phyloP scores from a whole-genome alignment of 768 basidiomycete genomes.

The Lactarius hatsudake region DNA sequence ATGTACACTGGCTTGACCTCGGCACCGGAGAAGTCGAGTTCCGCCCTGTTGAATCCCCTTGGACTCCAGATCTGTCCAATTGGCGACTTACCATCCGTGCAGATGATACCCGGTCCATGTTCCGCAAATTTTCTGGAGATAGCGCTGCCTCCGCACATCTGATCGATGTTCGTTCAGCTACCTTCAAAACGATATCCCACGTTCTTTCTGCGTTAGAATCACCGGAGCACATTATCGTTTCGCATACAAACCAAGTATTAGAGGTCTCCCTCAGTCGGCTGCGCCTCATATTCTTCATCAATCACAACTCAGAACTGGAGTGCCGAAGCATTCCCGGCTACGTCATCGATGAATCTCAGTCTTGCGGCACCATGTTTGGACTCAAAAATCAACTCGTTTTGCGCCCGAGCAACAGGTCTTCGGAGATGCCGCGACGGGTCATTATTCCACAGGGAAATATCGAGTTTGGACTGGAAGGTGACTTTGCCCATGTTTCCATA shows the following conservation, averaged over 20 bases:
- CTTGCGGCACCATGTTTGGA: slow-evolving; percentile 45
- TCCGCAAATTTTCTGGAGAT: not conserved
- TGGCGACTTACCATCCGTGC: slow-evolving; percentile 30
- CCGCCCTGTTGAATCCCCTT: slow-evolving; percentile 34
- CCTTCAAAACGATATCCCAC: not conserved
- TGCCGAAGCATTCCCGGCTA: slow-evolving; percentile 42
- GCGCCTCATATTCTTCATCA: slow-evolving; percentile 41
- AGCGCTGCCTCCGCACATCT: not conserved
- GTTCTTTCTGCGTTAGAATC: slow-evolving; percentile 1
- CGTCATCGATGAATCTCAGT: slow-evolving; percentile 42
- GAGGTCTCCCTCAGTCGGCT: slow-evolving; percentile 39
- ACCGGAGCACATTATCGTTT: not conserved
- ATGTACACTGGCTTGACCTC: slow-evolving; percentile 39
- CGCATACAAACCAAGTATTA: not conserved
- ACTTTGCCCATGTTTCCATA: slow-evolving; percentile 9
- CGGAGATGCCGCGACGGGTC: not conserved
- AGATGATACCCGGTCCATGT: not conserved
- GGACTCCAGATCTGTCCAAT: slow-evolving; percentile 32
- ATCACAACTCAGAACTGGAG: slow-evolving; percentile 34
- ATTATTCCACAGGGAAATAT: slow-evolving; percentile 17
- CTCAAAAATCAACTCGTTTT: slow-evolving; percentile 34
- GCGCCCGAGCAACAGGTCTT: not conserved
- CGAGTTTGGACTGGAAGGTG: not conserved
- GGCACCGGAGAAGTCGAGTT: slow-evolving; percentile 33
- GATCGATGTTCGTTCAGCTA: slow-evolving; percentile 4